Percentiles rank a stretch among this genome's conserved stretches.
phyloP scores from a whole-genome alignment of 768 basidiomycete species.

The Brasilioporus rufonigricans region DNA sequence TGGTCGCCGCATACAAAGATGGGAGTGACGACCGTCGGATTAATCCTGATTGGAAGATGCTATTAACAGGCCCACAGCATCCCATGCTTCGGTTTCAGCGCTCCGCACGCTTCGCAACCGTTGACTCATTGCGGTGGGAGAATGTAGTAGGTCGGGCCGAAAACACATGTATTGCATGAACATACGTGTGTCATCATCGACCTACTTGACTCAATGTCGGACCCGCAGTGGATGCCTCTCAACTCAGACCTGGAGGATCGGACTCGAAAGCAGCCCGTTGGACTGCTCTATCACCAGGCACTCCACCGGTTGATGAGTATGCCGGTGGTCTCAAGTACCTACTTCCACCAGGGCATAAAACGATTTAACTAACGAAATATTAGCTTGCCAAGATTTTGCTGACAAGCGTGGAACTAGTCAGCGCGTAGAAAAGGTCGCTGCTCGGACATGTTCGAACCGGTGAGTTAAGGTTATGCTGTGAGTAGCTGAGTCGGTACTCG shows the following conservation, averaged over 20 bases:
- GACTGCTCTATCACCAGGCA: neutral
- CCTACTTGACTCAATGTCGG: neutral
- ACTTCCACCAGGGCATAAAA: neutral
- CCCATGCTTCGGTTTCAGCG: neutral
- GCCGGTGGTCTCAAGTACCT: no score
- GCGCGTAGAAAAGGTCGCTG: neutral
- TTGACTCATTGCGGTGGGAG: conserved; percentile 4
- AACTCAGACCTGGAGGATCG: neutral
- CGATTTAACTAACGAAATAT: neutral
- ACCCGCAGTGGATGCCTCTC: neutral
- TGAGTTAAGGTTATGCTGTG: neutral
- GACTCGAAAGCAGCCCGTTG: neutral
- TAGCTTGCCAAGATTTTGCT: neutral
- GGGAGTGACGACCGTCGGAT: neutral
- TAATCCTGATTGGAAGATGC: neutral
- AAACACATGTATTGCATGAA: neutral
- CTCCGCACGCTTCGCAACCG: neutral
- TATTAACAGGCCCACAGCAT: neutral
- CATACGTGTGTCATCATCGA: neutral
- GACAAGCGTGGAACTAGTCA: neutral
- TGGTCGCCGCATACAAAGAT: neutral
- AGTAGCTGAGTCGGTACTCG: neutral
- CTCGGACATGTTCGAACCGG: neutral
- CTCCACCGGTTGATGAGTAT: neutral
- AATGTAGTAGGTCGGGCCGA: neutral